Evolutionary conservation across 129 eudicot species (phyloP).

Genomic region (Pulicaria dysenterica): DNA sequence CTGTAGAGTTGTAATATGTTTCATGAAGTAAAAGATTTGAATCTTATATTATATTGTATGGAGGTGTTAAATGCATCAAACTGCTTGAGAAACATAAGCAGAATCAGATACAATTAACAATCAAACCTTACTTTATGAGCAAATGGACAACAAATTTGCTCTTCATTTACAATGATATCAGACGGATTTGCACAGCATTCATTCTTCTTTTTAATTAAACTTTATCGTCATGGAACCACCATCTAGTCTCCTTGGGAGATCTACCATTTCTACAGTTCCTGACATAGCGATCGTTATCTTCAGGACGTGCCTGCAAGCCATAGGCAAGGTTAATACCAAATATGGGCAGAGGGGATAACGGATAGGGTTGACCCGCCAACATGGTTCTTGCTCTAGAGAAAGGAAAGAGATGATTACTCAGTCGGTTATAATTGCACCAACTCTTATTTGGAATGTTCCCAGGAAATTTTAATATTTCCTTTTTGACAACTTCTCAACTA

Average conservation of each 20-base stretch:
- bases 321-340: background rate
- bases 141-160: constrained; percentile 36
- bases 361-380: too few species aligned
- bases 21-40: constrained; percentile 15
- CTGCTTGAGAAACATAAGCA: constrained; percentile 32
- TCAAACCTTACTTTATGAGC: constrained; percentile 38
- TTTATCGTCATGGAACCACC: constrained; percentile 94
- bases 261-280: constrained; percentile 79
- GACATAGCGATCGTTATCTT: constrained; percentile 79
- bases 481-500: background rate
- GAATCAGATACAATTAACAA: constrained; percentile 22
- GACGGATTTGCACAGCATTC: constrained; percentile 29
- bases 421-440: background rate
- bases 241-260: constrained; percentile 90
- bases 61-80: constrained; percentile 28
- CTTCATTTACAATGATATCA: constrained; percentile 49
- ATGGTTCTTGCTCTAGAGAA: background rate
- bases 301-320: constrained; percentile 67
- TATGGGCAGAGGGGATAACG: too few species aligned
- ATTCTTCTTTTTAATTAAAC: constrained; percentile 46
- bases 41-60: constrained; percentile 16
- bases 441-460: background rate
- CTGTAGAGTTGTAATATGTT: constrained; percentile 23
- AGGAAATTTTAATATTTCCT: background rate
- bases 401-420: background rate